A percentile compares a stretch with the other conserved stretches of the same genome.
These are phyloP conservation scores for Helotiales sp. DNA, from an alignment of 2,329 filamentous ascomycete species.

Conservation along the genomic window DNA sequence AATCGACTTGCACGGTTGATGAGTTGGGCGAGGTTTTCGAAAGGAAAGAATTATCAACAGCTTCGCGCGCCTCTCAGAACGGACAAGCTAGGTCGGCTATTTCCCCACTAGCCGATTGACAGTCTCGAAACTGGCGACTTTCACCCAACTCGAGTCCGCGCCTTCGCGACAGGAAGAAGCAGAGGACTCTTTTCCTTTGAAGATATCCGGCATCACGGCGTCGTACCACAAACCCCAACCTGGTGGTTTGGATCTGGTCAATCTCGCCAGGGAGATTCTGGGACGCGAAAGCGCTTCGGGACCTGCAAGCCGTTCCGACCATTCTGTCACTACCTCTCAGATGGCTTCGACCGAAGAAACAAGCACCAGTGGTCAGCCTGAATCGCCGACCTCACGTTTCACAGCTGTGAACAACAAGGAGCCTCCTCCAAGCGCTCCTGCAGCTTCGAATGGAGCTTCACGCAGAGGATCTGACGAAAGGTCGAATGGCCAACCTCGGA, in stretches of 20 bases:
- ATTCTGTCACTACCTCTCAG: neutral
- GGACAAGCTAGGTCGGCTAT: neutral
- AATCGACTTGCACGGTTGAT: neutral
- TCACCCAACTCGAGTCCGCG: conserved; percentile 22
- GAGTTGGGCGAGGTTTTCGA: neutral
- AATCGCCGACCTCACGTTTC: conserved; percentile 35
- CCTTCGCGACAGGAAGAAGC: conserved; percentile 20
- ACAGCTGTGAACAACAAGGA: conserved; percentile 38
- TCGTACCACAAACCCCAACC: conserved; percentile 19
- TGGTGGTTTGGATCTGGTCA: conserved; percentile 27
- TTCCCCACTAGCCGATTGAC: neutral
- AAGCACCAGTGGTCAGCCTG: conserved; percentile 17
- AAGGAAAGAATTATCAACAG: neutral
- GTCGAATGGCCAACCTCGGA: conserved; percentile 32
- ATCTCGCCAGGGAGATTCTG: conserved; percentile 26
- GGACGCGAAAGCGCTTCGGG: conserved; percentile 4
- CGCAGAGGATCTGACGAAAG: conserved; percentile 34
- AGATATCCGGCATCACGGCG: conserved; percentile 18
- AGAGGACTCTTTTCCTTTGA: conserved; percentile 13
- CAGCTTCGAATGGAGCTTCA: conserved; percentile 23
- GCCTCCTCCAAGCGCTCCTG: conserved; percentile 3
- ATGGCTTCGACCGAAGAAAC: conserved; percentile 24
- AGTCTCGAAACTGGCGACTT: conserved; percentile 22
- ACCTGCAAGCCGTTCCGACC: neutral
- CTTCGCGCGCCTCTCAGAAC: neutral